Base-by-base conservation (phyloP, 148 eudicot genomes). In the Cornus controversa region DNA sequence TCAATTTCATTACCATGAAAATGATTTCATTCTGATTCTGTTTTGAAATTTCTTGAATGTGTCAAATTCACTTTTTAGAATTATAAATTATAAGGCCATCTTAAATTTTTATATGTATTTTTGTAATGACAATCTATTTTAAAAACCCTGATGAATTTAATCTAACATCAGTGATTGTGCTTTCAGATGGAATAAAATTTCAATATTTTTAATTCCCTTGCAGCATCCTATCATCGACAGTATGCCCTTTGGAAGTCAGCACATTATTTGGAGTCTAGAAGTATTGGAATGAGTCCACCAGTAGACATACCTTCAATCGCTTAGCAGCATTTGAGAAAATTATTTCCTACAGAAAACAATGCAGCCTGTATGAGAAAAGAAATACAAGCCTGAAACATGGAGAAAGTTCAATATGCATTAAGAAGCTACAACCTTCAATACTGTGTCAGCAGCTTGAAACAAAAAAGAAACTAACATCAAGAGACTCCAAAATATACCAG, bases 371-470 rank as follows among this genome's bases (percentile, higher is more conserved):
- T 70, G 75, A 77, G 71, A 73, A 31, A 58, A 63, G 54, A 9
- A 40, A 34, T 62, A 40, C 73, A 36, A 71, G 28, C 70, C 70
- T 9, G 36, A 36, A 67, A 66, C 57, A 67, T 54, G 65, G n/a
- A 34, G 66, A 54, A 65, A 75, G 14, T 14, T 40, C 24, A 60
- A 64, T 47, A 42, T 29, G 65, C 70, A 66, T 47, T 73, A 75
- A 58, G 67, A 80, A 78, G 74, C 16, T 70, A 65, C 72, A n/a
- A 80, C 99, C 97, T 96, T 96, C 74, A 96, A 83, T 57, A 96
- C 89, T 71, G 97, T 90, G 82, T 96, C 99, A 72, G 89, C 97
- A 31, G 99, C 99, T 89, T 96, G 99, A 75, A 96, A 81, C 66
- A 93, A 81, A 86, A 96, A 96, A 8, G 98, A 96, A 80, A 86